Evolutionary conservation across 345 rosid genomes (phyloP).

Genomic region (Xanthoceras sorbifolium): DNA sequence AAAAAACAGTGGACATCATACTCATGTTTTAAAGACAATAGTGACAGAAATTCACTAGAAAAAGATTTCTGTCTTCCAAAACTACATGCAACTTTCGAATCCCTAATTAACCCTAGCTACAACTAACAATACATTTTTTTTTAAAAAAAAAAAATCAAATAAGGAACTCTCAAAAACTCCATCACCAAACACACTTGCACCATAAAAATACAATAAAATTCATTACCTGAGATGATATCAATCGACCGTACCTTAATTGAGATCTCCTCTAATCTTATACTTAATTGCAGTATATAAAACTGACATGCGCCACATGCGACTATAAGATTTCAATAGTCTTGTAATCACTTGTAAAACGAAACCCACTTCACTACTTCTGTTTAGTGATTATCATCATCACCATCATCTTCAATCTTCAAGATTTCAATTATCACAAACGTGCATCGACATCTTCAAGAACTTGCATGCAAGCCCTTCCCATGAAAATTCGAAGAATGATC

Average conservation of each 20-base stretch:
- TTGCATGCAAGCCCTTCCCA: slow-evolving; percentile 10
- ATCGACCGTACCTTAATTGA: neutral
- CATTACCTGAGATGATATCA: neutral
- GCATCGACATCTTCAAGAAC: neutral
- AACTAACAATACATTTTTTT: too few species aligned
- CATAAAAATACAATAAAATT: neutral
- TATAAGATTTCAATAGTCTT: neutral
- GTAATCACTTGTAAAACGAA: neutral
- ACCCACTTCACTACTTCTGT: neutral
- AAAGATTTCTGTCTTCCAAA: neutral
- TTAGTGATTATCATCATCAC: neutral
- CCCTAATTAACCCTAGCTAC: neutral
- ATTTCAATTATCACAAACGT: neutral
- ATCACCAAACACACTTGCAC: neutral
- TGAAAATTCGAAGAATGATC: neutral
- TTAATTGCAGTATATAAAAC: neutral
- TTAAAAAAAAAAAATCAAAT: too few species aligned
- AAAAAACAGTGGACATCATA: neutral
- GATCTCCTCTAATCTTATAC: slow-evolving; percentile 9
- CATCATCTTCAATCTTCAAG: neutral
- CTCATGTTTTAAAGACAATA: neutral
- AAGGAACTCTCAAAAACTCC: neutral
- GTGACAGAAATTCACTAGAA: neutral
- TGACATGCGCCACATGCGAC: slow-evolving; percentile 4
- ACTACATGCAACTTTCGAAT: slow-evolving; percentile 8